Evolutionary conservation across 441 rosid species (phyloP).

Genomic region (Manihot esculenta): DNA sequence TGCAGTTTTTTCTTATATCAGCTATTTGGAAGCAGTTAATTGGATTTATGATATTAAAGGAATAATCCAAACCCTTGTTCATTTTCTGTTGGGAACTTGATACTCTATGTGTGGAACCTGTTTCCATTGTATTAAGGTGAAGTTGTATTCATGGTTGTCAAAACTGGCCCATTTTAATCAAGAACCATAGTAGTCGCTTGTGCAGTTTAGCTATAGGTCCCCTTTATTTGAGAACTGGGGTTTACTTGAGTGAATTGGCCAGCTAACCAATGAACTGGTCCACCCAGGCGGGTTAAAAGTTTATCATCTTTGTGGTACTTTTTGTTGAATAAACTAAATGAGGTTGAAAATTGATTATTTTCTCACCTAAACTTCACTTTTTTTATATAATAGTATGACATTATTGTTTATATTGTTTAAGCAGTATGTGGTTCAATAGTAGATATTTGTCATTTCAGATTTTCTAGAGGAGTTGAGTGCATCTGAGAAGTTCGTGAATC

Average conservation of each 20-base stretch:
- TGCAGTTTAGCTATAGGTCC: too few relatives aligned
- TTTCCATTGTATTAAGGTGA: constrained; percentile 65
- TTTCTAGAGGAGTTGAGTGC: constrained; percentile 66
- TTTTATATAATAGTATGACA: not conserved
- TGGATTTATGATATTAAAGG: constrained; percentile 86
- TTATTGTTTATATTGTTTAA: not conserved
- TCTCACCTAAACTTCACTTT: not conserved
- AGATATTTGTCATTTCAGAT: not conserved
- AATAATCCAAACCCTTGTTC: constrained; percentile 78
- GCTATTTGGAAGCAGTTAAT: constrained; percentile 66
- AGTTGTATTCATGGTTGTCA: constrained; percentile 31
- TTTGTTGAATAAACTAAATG: too few relatives aligned
- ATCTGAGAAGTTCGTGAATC: constrained; percentile 77
- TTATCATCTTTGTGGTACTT: too few relatives aligned
- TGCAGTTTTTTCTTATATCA: constrained; percentile 25
- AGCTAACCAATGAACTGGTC: too few relatives aligned
- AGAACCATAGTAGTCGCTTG: too few relatives aligned
- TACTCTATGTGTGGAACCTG: constrained; percentile 78
- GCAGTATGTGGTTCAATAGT: not conserved
- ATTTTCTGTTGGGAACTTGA: constrained; percentile 77
- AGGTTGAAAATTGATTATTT: not conserved
- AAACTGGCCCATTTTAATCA: too few relatives aligned
- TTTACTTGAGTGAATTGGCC: too few relatives aligned
- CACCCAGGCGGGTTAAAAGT: too few relatives aligned
- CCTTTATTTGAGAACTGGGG: too few relatives aligned